A percentile compares a stretch with the other conserved stretches of the same genome.
Conservation (phyloP, 441 rosid species). For the Erodium texanum region DNA sequence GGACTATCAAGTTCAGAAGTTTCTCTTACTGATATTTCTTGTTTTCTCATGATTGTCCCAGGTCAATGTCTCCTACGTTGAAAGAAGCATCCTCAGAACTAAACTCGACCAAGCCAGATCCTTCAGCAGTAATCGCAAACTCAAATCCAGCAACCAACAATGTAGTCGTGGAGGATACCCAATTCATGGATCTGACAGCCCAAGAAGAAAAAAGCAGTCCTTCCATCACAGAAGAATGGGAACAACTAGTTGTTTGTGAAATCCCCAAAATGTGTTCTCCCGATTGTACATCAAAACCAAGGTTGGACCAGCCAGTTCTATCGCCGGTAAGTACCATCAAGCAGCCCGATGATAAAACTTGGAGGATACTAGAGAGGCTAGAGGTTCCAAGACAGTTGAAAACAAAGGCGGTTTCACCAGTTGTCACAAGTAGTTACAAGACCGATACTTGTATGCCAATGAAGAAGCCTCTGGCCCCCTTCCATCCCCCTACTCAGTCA, state of each 20-base stretch:
- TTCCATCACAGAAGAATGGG: conserved; percentile 70
- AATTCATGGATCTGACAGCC: conserved; percentile 18
- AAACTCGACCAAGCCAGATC: too few species aligned
- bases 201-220: conserved; percentile 35
- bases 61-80: too few species aligned
- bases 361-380: conserved; percentile 78
- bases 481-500: conserved; percentile 31
- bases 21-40: too few species aligned
- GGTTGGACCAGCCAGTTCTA: conserved; percentile 25
- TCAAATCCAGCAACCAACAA: conserved; percentile 18
- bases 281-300: conserved; percentile 30
- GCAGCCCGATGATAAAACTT: conserved; percentile 51
- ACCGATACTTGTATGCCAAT: conserved; percentile 25
- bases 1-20: too few species aligned
- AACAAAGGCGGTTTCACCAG: conserved; percentile 48
- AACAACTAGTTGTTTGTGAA: conserved; percentile 60
- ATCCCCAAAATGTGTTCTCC: conserved; percentile 38
- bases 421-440: conserved; percentile 20
- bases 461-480: conserved; percentile 49
- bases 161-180: conserved; percentile 23
- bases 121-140: too few species aligned
- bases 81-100: too few species aligned
- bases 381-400: conserved; percentile 64
- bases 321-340: conserved; percentile 36
- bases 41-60: too few species aligned